phyloP scores from a whole-genome alignment of 2,329 filamentous ascomycete species.

The Chrysosporium keratinophilum region DNA sequence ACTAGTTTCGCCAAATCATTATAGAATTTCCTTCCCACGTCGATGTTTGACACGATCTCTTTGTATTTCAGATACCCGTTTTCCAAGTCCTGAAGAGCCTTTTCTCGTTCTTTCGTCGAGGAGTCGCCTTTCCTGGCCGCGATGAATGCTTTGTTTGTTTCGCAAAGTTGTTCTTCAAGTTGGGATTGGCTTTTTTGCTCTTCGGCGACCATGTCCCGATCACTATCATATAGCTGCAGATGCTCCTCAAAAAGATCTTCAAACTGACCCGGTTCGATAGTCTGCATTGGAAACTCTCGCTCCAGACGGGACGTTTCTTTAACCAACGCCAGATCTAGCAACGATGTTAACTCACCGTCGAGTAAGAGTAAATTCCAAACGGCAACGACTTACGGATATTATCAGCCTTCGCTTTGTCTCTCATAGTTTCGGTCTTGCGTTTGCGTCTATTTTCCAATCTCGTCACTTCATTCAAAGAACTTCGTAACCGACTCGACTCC shows the following conservation, averaged over 20 bases:
- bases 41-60: slow-evolving; percentile 83
- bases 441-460: slow-evolving; percentile 71
- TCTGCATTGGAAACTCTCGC: slow-evolving; percentile 71
- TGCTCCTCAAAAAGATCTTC: slow-evolving; percentile 81
- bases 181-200: slow-evolving; percentile 69
- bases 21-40: slow-evolving; percentile 89
- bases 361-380: neutral
- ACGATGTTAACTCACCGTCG: neutral
- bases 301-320: slow-evolving; percentile 76
- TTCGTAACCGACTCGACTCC: slow-evolving; percentile 65
- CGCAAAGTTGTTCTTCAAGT: slow-evolving; percentile 56
- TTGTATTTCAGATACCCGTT: slow-evolving; percentile 94
- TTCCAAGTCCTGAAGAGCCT: slow-evolving; percentile 76
- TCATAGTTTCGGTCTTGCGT: slow-evolving; percentile 66
- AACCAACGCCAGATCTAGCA: slow-evolving; percentile 60
- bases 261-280: slow-evolving; percentile 79
- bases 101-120: slow-evolving; percentile 63
- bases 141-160: slow-evolving; percentile 69
- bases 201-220: slow-evolving; percentile 58
- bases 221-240: slow-evolving; percentile 69
- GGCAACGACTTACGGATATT: slow-evolving; percentile 57
- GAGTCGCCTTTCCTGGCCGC: slow-evolving; percentile 58
- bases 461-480: slow-evolving; percentile 72
- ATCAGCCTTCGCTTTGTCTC: slow-evolving; percentile 70
- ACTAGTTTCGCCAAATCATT: slow-evolving; percentile 89